A percentile compares a stretch with the other conserved stretches of the same genome.
Evolutionary conservation across 2,329 filamentous ascomycete species (phyloP).

Genomic region (Trichoderma sp.): DNA sequence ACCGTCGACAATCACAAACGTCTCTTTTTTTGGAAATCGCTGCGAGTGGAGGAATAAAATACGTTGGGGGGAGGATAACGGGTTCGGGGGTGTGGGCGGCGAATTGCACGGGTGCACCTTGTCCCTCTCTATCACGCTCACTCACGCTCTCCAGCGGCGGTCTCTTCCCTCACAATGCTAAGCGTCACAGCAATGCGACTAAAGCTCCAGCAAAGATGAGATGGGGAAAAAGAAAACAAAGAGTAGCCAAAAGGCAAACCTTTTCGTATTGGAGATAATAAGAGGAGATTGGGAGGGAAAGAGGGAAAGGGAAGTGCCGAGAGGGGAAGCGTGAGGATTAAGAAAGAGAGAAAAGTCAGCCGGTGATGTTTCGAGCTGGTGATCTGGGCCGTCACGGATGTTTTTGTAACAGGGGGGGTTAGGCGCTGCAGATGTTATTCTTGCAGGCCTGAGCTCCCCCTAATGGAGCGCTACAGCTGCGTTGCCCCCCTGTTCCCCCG

Average conservation of each 20-base stretch:
- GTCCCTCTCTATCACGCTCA: background rate
- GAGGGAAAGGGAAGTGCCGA: background rate
- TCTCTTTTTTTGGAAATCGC: background rate
- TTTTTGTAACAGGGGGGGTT: constrained; percentile 31
- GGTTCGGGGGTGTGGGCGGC: background rate
- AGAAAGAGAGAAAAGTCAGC: constrained; percentile 3
- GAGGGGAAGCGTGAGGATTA: constrained; percentile 1
- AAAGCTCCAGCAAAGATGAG: background rate
- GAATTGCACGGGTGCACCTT: background rate
- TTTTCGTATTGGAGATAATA: background rate
- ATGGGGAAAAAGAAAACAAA: background rate
- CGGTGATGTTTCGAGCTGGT: constrained; percentile 2
- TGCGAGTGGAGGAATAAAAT: background rate
- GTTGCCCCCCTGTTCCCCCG: constrained; percentile 17
- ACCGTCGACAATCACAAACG: background rate
- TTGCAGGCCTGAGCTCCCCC: constrained; percentile 9
- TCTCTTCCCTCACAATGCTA: constrained; percentile 1
- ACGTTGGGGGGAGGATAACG: constrained; percentile 2
- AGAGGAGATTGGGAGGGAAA: background rate
- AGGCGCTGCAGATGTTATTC: constrained; percentile 27
- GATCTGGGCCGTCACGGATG: constrained; percentile 30
- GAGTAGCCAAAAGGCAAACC: background rate
- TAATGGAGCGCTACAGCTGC: background rate
- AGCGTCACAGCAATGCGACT: background rate
- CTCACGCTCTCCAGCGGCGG: background rate